Evolutionary conservation across 1,284 basidiomycete species (phyloP).

Genomic region (Irpex sp.): DNA sequence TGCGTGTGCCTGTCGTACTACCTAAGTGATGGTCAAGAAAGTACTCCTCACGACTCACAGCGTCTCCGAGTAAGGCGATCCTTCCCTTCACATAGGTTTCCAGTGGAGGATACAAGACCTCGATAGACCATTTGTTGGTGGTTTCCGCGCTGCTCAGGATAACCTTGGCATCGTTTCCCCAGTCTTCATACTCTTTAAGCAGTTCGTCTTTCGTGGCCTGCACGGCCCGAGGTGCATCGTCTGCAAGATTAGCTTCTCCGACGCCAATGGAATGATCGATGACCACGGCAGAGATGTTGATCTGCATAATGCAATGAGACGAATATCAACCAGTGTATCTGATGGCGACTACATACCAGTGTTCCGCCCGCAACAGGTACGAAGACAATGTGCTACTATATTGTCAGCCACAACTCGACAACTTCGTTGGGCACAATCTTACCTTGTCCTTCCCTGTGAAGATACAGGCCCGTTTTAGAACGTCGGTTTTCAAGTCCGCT

Average conservation of each 20-base stretch:
- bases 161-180: conserved; percentile 40
- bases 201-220: conserved; percentile 34
- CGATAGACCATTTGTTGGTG: conserved; percentile 56
- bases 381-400: conserved; percentile 3
- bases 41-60: conserved; percentile 32
- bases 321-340: too few species aligned
- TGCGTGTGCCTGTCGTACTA: conserved; percentile 40
- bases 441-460: conserved; percentile 9
- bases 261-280: conserved; percentile 1
- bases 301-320: background rate
- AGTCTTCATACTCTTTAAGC: conserved; percentile 41
- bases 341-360: background rate
- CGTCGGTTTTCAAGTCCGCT: conserved; percentile 34
- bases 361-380: conserved; percentile 2
- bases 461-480: background rate
- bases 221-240: background rate
- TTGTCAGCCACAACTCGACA: background rate
- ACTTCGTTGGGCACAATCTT: background rate
- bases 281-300: conserved; percentile 4
- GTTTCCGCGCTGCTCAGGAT: conserved; percentile 42
- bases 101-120: conserved; percentile 45
- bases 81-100: conserved; percentile 39
- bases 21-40: background rate
- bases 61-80: conserved; percentile 54
- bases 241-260: background rate